Percentiles rank a stretch among this genome's conserved stretches.
These are phyloP conservation scores for Botryobasidium botryosum DNA, from an alignment of 768 basidiomycete genomes.

Conservation along the genomic window DNA sequence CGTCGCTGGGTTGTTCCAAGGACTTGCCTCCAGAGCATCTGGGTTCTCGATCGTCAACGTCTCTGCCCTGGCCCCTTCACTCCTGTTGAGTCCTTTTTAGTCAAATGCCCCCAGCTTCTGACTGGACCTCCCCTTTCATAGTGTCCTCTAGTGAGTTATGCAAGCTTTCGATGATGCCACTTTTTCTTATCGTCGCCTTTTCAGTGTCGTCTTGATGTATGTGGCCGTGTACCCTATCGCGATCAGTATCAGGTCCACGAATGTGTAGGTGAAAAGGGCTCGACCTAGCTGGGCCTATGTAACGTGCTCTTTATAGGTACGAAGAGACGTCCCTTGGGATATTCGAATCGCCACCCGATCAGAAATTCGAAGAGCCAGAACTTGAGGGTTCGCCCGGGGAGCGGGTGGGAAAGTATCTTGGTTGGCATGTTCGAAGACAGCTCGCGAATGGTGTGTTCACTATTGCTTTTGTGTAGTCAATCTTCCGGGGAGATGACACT, in stretches of 20 bases:
- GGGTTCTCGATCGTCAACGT: background rate
- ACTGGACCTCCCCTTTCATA: no score
- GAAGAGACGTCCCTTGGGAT: constrained; percentile 84
- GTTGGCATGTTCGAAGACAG: constrained; percentile 70
- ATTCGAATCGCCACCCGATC: constrained; percentile 30
- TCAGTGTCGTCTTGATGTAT: constrained; percentile 8
- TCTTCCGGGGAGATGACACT: background rate
- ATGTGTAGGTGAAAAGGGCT: constrained; percentile 26
- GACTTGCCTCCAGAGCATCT: background rate
- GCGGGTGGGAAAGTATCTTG: constrained; percentile 59
- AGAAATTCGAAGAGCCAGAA: constrained; percentile 22
- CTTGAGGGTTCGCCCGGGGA: constrained; percentile 34
- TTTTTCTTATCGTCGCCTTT: background rate
- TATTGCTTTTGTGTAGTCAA: background rate
- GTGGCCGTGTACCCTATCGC: constrained; percentile 23
- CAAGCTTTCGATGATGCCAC: background rate
- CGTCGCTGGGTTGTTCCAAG: background rate
- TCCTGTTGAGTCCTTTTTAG: no score
- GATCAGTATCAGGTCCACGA: constrained; percentile 60
- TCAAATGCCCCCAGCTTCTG: no score
- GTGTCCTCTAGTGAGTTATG: background rate
- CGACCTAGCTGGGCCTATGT: background rate
- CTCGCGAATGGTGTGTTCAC: constrained; percentile 61
- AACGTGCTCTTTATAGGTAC: constrained; percentile 19
- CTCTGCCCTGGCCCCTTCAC: background rate